Percentiles rank a stretch among this genome's conserved stretches.
These are phyloP conservation scores for Narthecium ossifragum DNA, from an alignment of 106 monocot genomes.

Conservation along the genomic window DNA sequence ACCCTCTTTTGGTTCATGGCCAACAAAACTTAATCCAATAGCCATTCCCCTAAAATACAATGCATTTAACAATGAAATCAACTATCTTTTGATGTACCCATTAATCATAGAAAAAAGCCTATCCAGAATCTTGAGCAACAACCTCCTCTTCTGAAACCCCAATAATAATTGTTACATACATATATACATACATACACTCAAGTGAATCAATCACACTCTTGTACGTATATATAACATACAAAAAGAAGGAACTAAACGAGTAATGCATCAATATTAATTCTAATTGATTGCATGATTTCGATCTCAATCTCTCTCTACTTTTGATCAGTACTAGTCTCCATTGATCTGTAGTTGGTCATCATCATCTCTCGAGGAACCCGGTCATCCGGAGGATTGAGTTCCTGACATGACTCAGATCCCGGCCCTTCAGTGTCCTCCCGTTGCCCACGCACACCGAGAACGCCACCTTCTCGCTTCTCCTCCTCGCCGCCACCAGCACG, in stretches of 20 bases:
- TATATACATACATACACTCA: background rate
- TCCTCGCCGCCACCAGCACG: slow-evolving; percentile 23
- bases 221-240: background rate
- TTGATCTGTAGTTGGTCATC: slow-evolving; percentile 9
- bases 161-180: background rate
- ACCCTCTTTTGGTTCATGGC: no score
- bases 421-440: slow-evolving; percentile 47
- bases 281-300: no score
- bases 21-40: no score
- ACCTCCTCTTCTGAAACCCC: no score
- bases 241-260: background rate
- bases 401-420: slow-evolving; percentile 34
- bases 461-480: slow-evolving; percentile 12
- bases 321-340: no score
- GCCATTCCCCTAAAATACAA: no score
- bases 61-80: no score
- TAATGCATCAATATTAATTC: background rate
- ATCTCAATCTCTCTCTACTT: no score
- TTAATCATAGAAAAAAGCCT: no score
- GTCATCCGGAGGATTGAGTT: slow-evolving; percentile 41
- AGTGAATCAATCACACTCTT: no score
- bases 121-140: no score
- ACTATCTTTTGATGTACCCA: no score
- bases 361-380: slow-evolving; percentile 36
- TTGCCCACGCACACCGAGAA: slow-evolving; percentile 33